Conservation (phyloP, 2,329 filamentous ascomycete species). For the Cordyceps cicadae region DNA sequence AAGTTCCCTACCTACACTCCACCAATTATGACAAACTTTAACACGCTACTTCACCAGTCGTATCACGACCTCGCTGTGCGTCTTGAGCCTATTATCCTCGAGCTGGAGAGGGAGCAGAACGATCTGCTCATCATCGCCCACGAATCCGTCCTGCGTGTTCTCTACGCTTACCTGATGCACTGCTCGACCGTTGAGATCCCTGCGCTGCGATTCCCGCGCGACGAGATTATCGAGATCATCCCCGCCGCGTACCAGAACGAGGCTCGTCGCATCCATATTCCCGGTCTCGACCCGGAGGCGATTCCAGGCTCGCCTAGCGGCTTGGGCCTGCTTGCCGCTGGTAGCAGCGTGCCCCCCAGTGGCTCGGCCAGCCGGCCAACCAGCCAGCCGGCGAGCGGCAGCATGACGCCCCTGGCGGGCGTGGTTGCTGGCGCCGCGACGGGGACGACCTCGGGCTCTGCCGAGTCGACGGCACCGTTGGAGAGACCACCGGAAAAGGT, state of each 20-base stretch:
- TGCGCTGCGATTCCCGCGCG: slow-evolving; percentile 81
- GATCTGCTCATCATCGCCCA: slow-evolving; percentile 98
- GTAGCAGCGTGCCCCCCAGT: slow-evolving; percentile 16
- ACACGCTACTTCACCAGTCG: slow-evolving; percentile 47
- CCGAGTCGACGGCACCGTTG: slow-evolving; percentile 10
- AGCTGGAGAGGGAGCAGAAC: slow-evolving; percentile 92
- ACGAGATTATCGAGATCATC: slow-evolving; percentile 98
- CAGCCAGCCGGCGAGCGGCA: slow-evolving; percentile 24
- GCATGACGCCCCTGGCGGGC: slow-evolving; percentile 41
- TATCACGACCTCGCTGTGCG: slow-evolving; percentile 98
- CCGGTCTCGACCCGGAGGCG: slow-evolving; percentile 54
- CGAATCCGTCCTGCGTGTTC: slow-evolving; percentile 90
- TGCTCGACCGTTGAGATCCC: slow-evolving; percentile 94
- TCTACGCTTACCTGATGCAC: slow-evolving; percentile 98
- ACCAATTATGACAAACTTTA: background rate
- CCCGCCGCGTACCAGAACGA: slow-evolving; percentile 96
- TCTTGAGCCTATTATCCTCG: slow-evolving; percentile 93
- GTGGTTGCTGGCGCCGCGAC: slow-evolving; percentile 35
- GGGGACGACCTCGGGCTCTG: slow-evolving; percentile 25
- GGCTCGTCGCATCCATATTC: slow-evolving; percentile 82
- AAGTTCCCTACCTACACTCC: slow-evolving; percentile 18
- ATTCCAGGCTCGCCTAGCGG: slow-evolving; percentile 74
- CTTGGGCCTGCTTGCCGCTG: slow-evolving; percentile 66
- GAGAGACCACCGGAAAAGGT: slow-evolving; percentile 41
- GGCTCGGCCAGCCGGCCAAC: slow-evolving; percentile 22